Percentiles rank a stretch among this genome's conserved stretches.
phyloP scores from a whole-genome alignment of 768 basidiomycete species.

The Naganishia friedmannii region DNA sequence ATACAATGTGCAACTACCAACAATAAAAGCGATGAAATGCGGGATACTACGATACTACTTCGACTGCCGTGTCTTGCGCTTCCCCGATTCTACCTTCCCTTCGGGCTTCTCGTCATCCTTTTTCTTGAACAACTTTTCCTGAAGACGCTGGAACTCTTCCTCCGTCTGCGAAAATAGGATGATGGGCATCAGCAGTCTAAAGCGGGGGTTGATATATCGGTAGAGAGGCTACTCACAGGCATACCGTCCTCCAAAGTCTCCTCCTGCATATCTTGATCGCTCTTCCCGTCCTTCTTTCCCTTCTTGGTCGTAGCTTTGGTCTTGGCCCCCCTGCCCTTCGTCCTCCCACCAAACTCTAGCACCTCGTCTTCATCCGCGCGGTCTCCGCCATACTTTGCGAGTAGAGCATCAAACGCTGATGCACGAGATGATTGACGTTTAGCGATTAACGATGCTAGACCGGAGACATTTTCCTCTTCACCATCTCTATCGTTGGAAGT shows the following conservation, averaged over 20 bases:
- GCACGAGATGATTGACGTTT: conserved; percentile 66
- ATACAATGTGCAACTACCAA: not conserved
- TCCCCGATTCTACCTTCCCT: not conserved
- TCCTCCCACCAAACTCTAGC: conserved; percentile 42
- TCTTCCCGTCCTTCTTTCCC: conserved; percentile 10
- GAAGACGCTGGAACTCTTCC: conserved; percentile 17
- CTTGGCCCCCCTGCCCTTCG: conserved; percentile 30
- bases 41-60: not conserved
- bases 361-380: conserved; percentile 48
- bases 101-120: not conserved
- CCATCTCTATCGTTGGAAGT: conserved; percentile 34
- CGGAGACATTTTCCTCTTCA: conserved; percentile 58
- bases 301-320: conserved; percentile 1
- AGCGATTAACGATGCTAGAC: conserved; percentile 75
- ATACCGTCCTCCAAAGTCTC: not conserved
- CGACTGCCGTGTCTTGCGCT: conserved; percentile 1
- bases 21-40: not conserved
- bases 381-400: conserved; percentile 57
- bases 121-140: conserved; percentile 9
- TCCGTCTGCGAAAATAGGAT: not conserved
- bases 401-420: conserved; percentile 62
- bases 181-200: not conserved
- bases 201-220: no score
- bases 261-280: not conserved
- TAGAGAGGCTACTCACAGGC: conserved; percentile 7